Percentiles rank a stretch among this genome's conserved stretches.
Evolutionary conservation across 1,284 basidiomycete genomes (phyloP).

Genomic region (Moesziomyces sp.): DNA sequence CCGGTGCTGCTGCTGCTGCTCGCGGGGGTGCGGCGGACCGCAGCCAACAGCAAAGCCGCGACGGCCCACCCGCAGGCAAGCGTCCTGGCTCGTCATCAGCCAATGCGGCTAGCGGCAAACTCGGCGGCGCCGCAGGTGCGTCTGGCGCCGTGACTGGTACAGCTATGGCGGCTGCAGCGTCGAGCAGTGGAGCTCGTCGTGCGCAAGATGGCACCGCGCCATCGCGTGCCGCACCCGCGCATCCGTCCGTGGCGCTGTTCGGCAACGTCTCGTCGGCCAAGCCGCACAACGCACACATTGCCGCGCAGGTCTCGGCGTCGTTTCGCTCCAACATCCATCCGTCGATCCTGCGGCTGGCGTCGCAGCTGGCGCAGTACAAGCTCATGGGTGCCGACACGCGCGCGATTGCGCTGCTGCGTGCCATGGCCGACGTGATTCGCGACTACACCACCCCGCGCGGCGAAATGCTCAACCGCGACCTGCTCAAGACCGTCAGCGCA

Average conservation of each 20-base stretch:
- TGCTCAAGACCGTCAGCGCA: slow-evolving; percentile 68
- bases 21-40: slow-evolving; percentile 20
- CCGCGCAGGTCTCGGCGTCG: slow-evolving; percentile 45
- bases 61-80: slow-evolving; percentile 10
- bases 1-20: slow-evolving; percentile 5
- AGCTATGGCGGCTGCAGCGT: slow-evolving; percentile 20
- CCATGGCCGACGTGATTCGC: slow-evolving; percentile 62
- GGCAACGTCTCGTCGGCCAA: slow-evolving; percentile 59
- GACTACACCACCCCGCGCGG: slow-evolving; percentile 65
- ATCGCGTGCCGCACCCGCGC: slow-evolving; percentile 25
- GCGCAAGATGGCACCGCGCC: slow-evolving; percentile 18
- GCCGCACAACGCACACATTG: slow-evolving; percentile 42
- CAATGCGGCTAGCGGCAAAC: slow-evolving; percentile 4
- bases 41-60: slow-evolving; percentile 17
- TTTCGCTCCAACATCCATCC: slow-evolving; percentile 61
- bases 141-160: slow-evolving; percentile 6
- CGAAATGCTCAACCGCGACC: slow-evolving; percentile 63
- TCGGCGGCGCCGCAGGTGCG: slow-evolving; percentile 9
- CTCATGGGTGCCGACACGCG: slow-evolving; percentile 64
- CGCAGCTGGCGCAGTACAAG: slow-evolving; percentile 60
- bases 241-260: slow-evolving; percentile 57
- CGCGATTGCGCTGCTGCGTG: slow-evolving; percentile 61
- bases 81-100: slow-evolving; percentile 35
- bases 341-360: slow-evolving; percentile 55
- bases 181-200: slow-evolving; percentile 18